Evolutionary conservation across 192 early-diverging fungal genomes (phyloP), one percentile per base, ranked within the genome.

Genomic region (Mortierella claussenii): DNA sequence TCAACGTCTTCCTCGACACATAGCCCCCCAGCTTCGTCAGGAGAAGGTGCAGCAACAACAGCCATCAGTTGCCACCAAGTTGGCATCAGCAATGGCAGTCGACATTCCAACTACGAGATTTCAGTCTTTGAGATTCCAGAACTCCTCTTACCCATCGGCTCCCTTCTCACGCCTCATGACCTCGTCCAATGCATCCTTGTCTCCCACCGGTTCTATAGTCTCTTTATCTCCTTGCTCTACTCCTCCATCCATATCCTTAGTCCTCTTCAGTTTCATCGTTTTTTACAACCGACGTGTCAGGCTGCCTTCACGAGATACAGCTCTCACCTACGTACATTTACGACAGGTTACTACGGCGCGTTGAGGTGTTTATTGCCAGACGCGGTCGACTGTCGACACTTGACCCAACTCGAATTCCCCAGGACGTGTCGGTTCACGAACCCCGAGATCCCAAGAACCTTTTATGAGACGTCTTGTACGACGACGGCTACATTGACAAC

Each of bases 121-220:
- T n/a, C n/a, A n/a, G 56, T 75, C n/a, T 65, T 75, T 26, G 50
- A 75, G 31, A 75, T 75, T 28, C 71, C 71, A 49, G 71, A 75
- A 43, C 51, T 75, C 17, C 56, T 75, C 30, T 21, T 45, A 0
- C 49, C 50, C 7, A 66, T 75, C 49, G 46, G 36, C 17, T 36
- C 57, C 15, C 33, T 37, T 47, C 63, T 75, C 33, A 23, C 62
- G 5, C 27, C 56, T 2, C 46, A 65, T n/a, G 57, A 65, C 49
- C 32, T 75, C 31, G 24, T 60, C n/a, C 40, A 55, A 32, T 66
- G 62, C 47, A 7, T 55, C 10, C 48, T 44, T 3, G 27, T 75
- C 21, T 59, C 46, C 10, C 20, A 30, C 2, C 40, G 18, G 5
- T 66, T 63, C 47, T 40, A 75, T 34, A 20, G 30, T 4, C 51